These are phyloP conservation scores for Lolium multiflorum DNA, from an alignment of 176 grass and related monocot species.

Conservation along the genomic window DNA sequence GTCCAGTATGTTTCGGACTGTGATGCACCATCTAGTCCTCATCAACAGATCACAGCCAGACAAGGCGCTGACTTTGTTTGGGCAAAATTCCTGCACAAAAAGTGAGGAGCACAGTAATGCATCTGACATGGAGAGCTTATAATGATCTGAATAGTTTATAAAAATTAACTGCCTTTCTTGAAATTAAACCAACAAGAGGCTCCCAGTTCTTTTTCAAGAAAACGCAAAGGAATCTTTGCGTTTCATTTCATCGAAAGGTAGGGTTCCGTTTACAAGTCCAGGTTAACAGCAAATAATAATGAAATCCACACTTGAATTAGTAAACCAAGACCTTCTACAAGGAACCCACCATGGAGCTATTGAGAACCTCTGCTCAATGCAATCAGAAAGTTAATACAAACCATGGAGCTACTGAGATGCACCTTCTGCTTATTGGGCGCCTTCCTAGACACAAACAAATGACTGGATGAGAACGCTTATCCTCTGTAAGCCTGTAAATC, in stretches of 20 bases:
- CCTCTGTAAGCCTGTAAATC: conserved; percentile 11
- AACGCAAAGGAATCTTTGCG: no score
- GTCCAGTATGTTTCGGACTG: background rate
- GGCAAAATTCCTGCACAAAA: conserved; percentile 12
- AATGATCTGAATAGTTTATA: background rate
- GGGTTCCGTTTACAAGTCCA: no score
- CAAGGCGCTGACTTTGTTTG: background rate
- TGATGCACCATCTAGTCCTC: background rate
- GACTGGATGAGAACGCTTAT: conserved; percentile 30
- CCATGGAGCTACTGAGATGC: background rate
- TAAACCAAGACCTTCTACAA: conserved; percentile 9
- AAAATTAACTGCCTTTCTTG: background rate
- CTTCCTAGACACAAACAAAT: conserved; percentile 37
- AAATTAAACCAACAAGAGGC: background rate
- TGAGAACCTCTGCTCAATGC: background rate
- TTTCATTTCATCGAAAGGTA: no score
- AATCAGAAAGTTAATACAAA: background rate
- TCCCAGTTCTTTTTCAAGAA: no score
- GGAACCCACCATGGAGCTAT: background rate
- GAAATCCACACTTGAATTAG: background rate
- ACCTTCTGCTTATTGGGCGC: background rate
- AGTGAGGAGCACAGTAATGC: conserved; percentile 31
- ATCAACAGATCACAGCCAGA: conserved; percentile 23
- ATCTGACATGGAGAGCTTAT: conserved; percentile 11
- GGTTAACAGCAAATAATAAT: background rate